A percentile compares a stretch with the other conserved stretches of the same genome.
Conservation (phyloP, 257 asterid genomes). For the Anisodus tanguticus region DNA sequence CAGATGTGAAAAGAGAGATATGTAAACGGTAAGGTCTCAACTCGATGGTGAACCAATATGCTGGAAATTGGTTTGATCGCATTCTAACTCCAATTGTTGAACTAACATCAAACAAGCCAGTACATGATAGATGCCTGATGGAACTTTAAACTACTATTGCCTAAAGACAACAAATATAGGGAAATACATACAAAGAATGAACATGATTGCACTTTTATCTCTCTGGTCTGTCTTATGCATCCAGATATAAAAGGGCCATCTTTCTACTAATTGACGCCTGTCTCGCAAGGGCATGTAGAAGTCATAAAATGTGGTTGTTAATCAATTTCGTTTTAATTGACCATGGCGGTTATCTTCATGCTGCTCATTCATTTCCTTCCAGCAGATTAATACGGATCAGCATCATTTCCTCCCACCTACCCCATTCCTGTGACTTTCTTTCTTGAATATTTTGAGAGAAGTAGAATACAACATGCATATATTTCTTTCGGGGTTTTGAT, state of each 20-base stretch:
- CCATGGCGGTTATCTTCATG: neutral
- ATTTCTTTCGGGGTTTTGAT: neutral
- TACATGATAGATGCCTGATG: neutral
- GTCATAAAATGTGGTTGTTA: slow-evolving; percentile 3
- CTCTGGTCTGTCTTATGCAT: neutral
- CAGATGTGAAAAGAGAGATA: slow-evolving; percentile 72
- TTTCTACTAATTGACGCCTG: neutral
- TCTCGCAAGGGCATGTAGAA: neutral
- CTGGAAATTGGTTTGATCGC: slow-evolving; percentile 16
- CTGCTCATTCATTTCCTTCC: slow-evolving; percentile 1
- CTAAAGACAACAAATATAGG: neutral
- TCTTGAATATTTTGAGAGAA: neutral
- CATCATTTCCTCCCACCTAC: neutral
- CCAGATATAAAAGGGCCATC: neutral
- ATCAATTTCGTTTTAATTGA: neutral
- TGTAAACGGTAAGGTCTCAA: slow-evolving; percentile 62
- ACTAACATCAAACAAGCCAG: neutral
- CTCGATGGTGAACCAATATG: slow-evolving; percentile 20
- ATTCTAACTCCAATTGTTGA: neutral
- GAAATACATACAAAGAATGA: neutral
- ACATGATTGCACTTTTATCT: neutral
- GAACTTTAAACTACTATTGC: neutral
- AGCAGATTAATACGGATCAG: neutral
- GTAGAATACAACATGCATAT: neutral
- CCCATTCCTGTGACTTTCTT: neutral